Evolutionary conservation across 2,329 filamentous ascomycete genomes (phyloP).

Genomic region (Microdochium bolleyi): DNA sequence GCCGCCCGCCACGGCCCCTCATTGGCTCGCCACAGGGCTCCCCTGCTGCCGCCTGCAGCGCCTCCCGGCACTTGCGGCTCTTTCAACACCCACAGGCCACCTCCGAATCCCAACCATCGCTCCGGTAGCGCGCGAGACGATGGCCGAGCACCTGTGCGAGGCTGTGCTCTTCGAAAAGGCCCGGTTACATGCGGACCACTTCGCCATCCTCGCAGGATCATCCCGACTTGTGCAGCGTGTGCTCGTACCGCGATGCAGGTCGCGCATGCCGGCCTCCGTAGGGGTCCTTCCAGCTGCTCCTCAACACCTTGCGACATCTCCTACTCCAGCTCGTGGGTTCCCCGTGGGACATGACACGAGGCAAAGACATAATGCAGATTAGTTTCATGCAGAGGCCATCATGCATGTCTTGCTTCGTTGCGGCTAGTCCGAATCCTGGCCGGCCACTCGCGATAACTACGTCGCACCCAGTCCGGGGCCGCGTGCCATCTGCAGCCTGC

Average conservation of each 20-base stretch:
- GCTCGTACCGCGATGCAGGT: too few relatives aligned
- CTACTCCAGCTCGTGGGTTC: too few relatives aligned
- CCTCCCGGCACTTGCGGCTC: background rate
- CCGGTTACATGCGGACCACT: background rate
- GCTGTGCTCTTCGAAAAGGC: background rate
- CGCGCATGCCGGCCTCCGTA: too few relatives aligned
- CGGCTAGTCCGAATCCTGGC: too few relatives aligned
- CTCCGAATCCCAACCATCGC: too few relatives aligned
- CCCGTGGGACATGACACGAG: too few relatives aligned
- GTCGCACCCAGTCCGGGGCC: too few relatives aligned
- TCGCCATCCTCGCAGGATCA: background rate
- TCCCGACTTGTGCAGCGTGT: background rate
- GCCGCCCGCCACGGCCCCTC: background rate
- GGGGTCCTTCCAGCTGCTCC: background rate
- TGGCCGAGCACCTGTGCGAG: background rate
- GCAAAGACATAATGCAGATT: too few relatives aligned
- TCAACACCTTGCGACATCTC: too few relatives aligned
- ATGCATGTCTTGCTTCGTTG: background rate
- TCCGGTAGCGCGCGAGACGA: background rate
- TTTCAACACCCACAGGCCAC: background rate
- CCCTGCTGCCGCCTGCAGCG: background rate
- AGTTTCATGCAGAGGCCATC: background rate
- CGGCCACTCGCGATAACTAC: too few relatives aligned
- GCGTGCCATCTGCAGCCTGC: too few relatives aligned
- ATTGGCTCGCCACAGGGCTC: background rate